Conservation (phyloP, 2,329 filamentous ascomycete species). For the Huntiella omanensis region DNA sequence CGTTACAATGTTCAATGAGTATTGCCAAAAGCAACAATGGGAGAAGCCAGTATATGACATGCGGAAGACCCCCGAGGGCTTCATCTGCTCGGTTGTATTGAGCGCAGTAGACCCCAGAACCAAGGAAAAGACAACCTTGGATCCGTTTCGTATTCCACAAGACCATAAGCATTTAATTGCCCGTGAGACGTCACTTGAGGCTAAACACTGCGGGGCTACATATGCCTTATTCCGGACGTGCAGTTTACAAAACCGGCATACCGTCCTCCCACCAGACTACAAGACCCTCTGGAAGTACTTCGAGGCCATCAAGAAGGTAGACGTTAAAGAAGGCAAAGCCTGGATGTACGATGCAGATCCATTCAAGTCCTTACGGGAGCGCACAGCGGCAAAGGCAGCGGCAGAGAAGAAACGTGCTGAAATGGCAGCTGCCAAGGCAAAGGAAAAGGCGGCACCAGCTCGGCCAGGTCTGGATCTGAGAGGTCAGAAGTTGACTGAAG, state of each 20-base stretch:
- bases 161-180: slow-evolving; percentile 57
- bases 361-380: slow-evolving; percentile 61
- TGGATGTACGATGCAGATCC: slow-evolving; percentile 97
- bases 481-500: slow-evolving; percentile 18
- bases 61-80: slow-evolving; percentile 53
- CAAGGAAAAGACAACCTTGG: slow-evolving; percentile 51
- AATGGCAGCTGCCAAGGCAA: slow-evolving; percentile 44
- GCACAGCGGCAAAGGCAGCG: slow-evolving; percentile 56
- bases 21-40: slow-evolving; percentile 93
- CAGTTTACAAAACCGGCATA: slow-evolving; percentile 90
- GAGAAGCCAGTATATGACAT: slow-evolving; percentile 82
- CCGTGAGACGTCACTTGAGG: slow-evolving; percentile 69
- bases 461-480: slow-evolving; percentile 6
- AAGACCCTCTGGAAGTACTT: slow-evolving; percentile 87
- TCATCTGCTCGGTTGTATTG: slow-evolving; percentile 65
- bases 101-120: slow-evolving; percentile 65
- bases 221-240: slow-evolving; percentile 83
- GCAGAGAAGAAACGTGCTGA: slow-evolving; percentile 67
- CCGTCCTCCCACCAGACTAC: slow-evolving; percentile 81
- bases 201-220: slow-evolving; percentile 79
- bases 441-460: slow-evolving; percentile 29
- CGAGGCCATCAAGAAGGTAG: slow-evolving; percentile 59
- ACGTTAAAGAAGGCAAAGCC: slow-evolving; percentile 53
- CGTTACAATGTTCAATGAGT: slow-evolving; percentile 80
- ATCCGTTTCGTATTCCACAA: slow-evolving; percentile 64